Evolutionary conservation across 2,329 filamentous ascomycete genomes (phyloP), one percentile per base, ranked within the genome.

Genomic region (Xylariaceae sp.): DNA sequence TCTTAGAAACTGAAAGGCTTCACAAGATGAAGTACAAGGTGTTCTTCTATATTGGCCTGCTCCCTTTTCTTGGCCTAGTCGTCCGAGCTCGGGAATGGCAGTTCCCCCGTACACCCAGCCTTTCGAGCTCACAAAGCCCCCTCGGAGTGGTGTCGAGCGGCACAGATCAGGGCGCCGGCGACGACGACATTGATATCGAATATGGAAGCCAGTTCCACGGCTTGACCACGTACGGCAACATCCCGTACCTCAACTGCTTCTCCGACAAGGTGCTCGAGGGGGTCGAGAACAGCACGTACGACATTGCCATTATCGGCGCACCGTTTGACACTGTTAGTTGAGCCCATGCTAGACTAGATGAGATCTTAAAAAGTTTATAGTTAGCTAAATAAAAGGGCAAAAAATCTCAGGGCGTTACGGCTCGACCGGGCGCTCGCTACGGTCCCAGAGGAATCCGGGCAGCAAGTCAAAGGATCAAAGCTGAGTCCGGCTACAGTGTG

Each of bases 171-270:
- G 21, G 21, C 21, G 21, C 11, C n/a, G 36, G 29, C 18, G 46
- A 59, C 17, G 56, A 63, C 28, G 56, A 63, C 23, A 47, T 68
- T 11, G 62, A 70, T 34, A 64, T 71, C 15, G 43, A 61, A 6
- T 62, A 56, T 11, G 64, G 61, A 11, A 69, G 64, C 36, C 64
- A 67, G 41, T 65, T 68, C 49, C 56, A 59, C 26, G 82, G 83
- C 27, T 74, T 86, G 36, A 74, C 72, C 34, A 81, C 76, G 32
- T 83, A 81, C 53, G 78, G 74, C 15, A 77, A 79, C 54, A 60
- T 82, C 34, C 70, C 73, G 36, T 71, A 81, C 42, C 65, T 76
- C 29, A 78, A 77, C 50, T 82, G 78, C 51, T 64, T 83, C 13
- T 68, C 73, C n/a, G 62, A 73, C 29, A 66, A 68, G 28, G 60